Evolutionary conservation across 139 green algal genomes (phyloP), one percentile per base, ranked within the genome.

Genomic region (Asterochloris erici): DNA sequence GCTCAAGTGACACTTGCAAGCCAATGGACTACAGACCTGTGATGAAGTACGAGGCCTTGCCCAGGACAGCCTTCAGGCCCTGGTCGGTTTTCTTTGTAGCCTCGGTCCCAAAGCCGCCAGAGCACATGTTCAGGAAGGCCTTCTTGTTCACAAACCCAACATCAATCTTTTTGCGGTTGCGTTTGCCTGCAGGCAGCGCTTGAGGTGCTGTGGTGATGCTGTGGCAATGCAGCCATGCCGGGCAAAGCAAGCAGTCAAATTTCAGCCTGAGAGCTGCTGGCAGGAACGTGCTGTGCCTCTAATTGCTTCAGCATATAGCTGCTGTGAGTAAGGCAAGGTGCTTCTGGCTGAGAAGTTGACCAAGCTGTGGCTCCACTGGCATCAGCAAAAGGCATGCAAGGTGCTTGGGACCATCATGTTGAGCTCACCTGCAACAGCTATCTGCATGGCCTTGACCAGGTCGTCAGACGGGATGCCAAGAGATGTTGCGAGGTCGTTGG

Each of bases 401-500:
- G 23, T 24, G 26, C 29, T 47, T 26, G 29, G 23, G 0, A 54
- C 21, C 28, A 15, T 10, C 6, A 62, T 27, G 26, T 0, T 15
- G 26, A 47, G 73, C 54, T 17, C 23, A 80, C 76, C 76, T 70
- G 68, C 60, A 14, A 80, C 76, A 60, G 82, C 82, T 24, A 81
- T 74, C 68, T 85, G 82, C 82, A 85, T 74, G 17, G 82, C 82
- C 69, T 85, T 61, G 24, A 80, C 81, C 14, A 71, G 63, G 28
- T 78, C 61, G 68, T 85, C 82, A 62, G 69, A 47, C 16, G 66
- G 82, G 12, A 85, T 85, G 28, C 75, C 78, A 0, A 82, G 54
- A 15, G 54, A 64, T 1, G 82, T 85, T n/a, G 82, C 82, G 82
- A 85, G 82, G 76, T 85, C 82, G 60, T 85, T 85, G 66, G 82